phyloP scores from a whole-genome alignment of 805 yeast species.

The Myxozyma mucilagina region DNA sequence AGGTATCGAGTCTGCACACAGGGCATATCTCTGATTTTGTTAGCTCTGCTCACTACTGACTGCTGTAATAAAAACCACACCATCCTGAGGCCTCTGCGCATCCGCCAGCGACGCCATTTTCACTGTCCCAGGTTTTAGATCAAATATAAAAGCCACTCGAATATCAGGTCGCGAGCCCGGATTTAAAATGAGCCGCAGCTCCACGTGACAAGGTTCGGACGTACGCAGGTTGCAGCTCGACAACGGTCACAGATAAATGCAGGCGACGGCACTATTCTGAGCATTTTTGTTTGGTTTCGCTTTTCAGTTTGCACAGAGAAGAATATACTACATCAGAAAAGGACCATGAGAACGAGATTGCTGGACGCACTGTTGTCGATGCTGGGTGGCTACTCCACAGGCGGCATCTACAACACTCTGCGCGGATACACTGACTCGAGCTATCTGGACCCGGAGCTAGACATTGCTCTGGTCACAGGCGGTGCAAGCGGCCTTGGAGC shows the following conservation, averaged over 20 bases:
- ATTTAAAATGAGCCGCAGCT: too few relatives aligned
- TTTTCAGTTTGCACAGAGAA: neutral
- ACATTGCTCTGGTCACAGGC: slow-evolving; percentile 77
- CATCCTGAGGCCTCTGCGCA: slow-evolving; percentile 10
- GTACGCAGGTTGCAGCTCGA: too few relatives aligned
- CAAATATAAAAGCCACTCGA: neutral
- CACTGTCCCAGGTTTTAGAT: neutral
- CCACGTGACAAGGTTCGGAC: too few relatives aligned
- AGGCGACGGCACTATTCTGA: too few relatives aligned
- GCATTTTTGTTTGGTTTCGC: neutral
- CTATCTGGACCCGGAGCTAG: slow-evolving; percentile 40
- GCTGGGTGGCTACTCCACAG: slow-evolving; percentile 14
- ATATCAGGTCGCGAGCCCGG: neutral
- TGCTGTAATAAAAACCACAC: neutral
- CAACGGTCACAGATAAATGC: too few relatives aligned
- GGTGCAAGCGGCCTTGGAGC: slow-evolving; percentile 79
- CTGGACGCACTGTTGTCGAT: slow-evolving; percentile 14
- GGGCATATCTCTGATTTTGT: slow-evolving; percentile 81
- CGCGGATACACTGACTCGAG: slow-evolving; percentile 20
- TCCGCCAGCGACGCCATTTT: slow-evolving; percentile 2
- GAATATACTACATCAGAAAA: neutral
- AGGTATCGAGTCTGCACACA: slow-evolving; percentile 92
- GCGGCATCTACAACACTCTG: slow-evolving; percentile 16
- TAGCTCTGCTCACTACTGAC: neutral
- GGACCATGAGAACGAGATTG: neutral